Evolutionary conservation across 164 flowering plant species (phyloP), one percentile per base, ranked within the genome.

Genomic region (Berberis thunbergii): DNA sequence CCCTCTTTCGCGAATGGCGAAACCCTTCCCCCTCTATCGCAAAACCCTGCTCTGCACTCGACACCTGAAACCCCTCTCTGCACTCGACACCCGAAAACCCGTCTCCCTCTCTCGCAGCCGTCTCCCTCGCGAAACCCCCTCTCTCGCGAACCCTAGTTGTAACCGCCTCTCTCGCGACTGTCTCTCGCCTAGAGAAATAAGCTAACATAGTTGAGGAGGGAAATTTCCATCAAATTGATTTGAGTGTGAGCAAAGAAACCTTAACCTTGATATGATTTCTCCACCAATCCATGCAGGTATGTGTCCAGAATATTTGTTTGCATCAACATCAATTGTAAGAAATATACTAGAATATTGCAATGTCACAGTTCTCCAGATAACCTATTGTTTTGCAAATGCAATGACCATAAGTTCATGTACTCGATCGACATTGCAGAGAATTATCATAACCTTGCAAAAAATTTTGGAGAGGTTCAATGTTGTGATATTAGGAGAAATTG

Each of bases 391-490:
- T 26, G 26, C 57, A 66, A 49, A 5, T 49, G 49, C 49, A 66
- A 48, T 9, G 63, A 49, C 13, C 8, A 4, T 4, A 66, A 61
- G 0, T 38, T 1, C 1, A 9, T 11, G 13, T 9, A 43, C 49
- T 58, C 63, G 3, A 59, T 3, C 2, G 69, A 66, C 46, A 49
- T 49, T 1, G 8, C 6, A 58, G 3, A 1, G 8, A 3, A 6
- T 52, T 7, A 4, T 2, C 38, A 2, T 0, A 4, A 55, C 13
- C 13, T 56, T 11, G 41, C 61, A 58, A 1, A 58, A 6, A 3
- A n/a, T 66, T 48, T 66, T 59, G 4, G 49, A 58, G 41, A 66
- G 68, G 42, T 66, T 49, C 12, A 66, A 12, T 7, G 1, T 3
- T 4, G 0, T 1, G 6, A 60, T 11, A 1, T 45, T 7, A 38